These are phyloP conservation scores for Coemansia sp. DNA, from an alignment of 192 early-diverging fungal species.

Conservation along the genomic window DNA sequence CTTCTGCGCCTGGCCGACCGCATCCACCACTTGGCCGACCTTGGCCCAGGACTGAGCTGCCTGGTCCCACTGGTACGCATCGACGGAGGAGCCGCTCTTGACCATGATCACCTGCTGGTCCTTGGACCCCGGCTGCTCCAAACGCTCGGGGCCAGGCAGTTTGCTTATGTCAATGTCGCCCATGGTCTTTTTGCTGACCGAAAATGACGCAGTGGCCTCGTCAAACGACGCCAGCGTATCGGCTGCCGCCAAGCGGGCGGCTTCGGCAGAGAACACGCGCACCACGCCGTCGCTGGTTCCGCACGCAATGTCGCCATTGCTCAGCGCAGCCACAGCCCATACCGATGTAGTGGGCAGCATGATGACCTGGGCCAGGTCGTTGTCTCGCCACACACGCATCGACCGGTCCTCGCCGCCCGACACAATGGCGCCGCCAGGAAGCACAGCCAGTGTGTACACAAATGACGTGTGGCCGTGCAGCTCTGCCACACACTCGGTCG, in stretches of 20 bases:
- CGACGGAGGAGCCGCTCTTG: slow-evolving; percentile 63
- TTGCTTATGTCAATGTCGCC: slow-evolving; percentile 80
- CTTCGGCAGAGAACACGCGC: slow-evolving; percentile 72
- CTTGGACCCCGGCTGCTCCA: slow-evolving; percentile 62
- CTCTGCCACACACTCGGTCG: slow-evolving; percentile 64
- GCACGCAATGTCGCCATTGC: slow-evolving; percentile 81
- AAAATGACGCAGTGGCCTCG: slow-evolving; percentile 44
- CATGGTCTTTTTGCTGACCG: slow-evolving; percentile 52
- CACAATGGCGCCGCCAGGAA: slow-evolving; percentile 74
- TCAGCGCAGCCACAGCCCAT: slow-evolving; percentile 77
- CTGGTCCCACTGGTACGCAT: slow-evolving; percentile 86
- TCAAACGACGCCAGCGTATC: slow-evolving; percentile 44
- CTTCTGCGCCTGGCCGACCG: slow-evolving; percentile 70
- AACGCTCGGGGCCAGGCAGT: slow-evolving; percentile 72
- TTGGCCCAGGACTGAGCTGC: slow-evolving; percentile 69
- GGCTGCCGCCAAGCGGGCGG: slow-evolving; percentile 59
- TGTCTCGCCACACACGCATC: slow-evolving; percentile 80
- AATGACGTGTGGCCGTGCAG: slow-evolving; percentile 88
- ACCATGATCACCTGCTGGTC: slow-evolving; percentile 93
- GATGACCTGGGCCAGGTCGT: slow-evolving; percentile 71
- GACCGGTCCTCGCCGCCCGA: slow-evolving; percentile 94
- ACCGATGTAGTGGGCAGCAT: slow-evolving; percentile 85
- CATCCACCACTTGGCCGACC: slow-evolving; percentile 92
- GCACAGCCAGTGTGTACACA: slow-evolving; percentile 76
- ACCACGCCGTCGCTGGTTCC: slow-evolving; percentile 80